Percentiles rank a stretch among this genome's conserved stretches.
Evolutionary conservation across 2,329 filamentous ascomycete species (phyloP).

Genomic region (Phialemonium atrogriseum): DNA sequence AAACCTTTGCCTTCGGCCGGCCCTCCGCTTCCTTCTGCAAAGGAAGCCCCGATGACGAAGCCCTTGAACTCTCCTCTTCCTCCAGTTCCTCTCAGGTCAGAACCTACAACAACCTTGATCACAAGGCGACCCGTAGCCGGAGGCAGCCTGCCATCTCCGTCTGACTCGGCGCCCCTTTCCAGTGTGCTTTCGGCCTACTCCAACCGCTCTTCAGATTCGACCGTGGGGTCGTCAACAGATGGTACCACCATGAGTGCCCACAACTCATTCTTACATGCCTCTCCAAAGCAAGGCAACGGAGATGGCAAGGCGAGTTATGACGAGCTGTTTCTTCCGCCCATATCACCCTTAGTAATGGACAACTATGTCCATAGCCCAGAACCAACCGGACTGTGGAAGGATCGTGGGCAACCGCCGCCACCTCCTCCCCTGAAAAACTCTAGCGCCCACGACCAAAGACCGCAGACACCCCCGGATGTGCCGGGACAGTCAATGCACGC

Average conservation of each 20-base stretch:
- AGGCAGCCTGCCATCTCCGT: slow-evolving; percentile 26
- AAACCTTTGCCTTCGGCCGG: slow-evolving; percentile 1
- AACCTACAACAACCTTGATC: slow-evolving; percentile 11
- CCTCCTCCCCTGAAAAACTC: slow-evolving; percentile 21
- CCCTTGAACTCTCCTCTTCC: slow-evolving; percentile 22
- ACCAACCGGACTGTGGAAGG: background rate
- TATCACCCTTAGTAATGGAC: slow-evolving; percentile 15
- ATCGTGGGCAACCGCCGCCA: slow-evolving; percentile 20
- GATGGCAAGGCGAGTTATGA: no score
- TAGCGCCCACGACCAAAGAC: slow-evolving; percentile 5
- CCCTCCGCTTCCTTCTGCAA: slow-evolving; percentile 13
- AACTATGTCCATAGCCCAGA: slow-evolving; percentile 11
- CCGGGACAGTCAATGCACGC: slow-evolving; percentile 3
- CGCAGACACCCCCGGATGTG: slow-evolving; percentile 7
- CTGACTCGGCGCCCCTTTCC: slow-evolving; percentile 38
- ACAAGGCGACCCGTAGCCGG: background rate
- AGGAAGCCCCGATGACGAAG: slow-evolving; percentile 10
- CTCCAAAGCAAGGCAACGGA: slow-evolving; percentile 17
- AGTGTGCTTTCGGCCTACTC: slow-evolving; percentile 50
- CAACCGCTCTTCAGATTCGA: slow-evolving; percentile 31
- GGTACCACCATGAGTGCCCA: slow-evolving; percentile 22
- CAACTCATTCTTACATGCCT: slow-evolving; percentile 18
- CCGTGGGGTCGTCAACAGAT: slow-evolving; percentile 27
- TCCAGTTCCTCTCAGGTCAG: slow-evolving; percentile 17
- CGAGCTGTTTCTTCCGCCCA: no score